Base-by-base conservation (phyloP, 192 early-diverging fungal species). In the Backusella mclennaniae region DNA sequence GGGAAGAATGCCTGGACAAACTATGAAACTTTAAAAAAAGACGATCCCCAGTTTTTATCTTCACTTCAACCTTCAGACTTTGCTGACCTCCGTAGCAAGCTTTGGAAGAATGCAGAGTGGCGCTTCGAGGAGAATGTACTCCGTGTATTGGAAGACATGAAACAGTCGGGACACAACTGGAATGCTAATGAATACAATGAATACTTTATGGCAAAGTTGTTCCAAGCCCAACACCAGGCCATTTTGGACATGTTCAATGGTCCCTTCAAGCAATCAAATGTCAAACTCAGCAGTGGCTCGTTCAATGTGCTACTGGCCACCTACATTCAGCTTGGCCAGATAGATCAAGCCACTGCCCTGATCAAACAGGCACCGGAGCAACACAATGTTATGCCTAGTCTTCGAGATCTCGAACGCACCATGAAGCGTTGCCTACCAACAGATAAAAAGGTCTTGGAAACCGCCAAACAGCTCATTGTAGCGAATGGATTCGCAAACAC, bases 231-330 rank as follows among this genome's bases (percentile, higher is more conserved):
- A 19, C 76, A 79, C 46, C 23, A 77, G 12, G 80, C 69, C 17
- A 77, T 81, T 52, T 35, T 77, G 52, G 67, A 42, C 36, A 74
- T 66, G 35, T 81, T 38, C 49, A 42, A 81, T 19, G 26, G 63
- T 0, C 52, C 67, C 2, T 77, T 81, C 35, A 6, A 8, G 0
- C 14, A 26, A 9, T 31, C 31, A 6, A 29, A 29, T 6, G 46
- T 74, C 8, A 69, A 72, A 2, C 66, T 79, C 11, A 79, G 76
- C 49, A n/a, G 49, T 8, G 77, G 77, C 2, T 78, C 77, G 7
- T 69, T 83, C 23, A 79, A 83, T 56, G 70, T 69, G 8, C 63
- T 83, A 7, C 35, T 83, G 21, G 81, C 77, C 4, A 79, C 75
- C 7, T 79, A 76, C 66, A 74, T 83, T 3, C 29, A 67, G 14